These are phyloP conservation scores for Thelonectria olida DNA, from an alignment of 2,329 filamentous ascomycete genomes.

Conservation along the genomic window DNA sequence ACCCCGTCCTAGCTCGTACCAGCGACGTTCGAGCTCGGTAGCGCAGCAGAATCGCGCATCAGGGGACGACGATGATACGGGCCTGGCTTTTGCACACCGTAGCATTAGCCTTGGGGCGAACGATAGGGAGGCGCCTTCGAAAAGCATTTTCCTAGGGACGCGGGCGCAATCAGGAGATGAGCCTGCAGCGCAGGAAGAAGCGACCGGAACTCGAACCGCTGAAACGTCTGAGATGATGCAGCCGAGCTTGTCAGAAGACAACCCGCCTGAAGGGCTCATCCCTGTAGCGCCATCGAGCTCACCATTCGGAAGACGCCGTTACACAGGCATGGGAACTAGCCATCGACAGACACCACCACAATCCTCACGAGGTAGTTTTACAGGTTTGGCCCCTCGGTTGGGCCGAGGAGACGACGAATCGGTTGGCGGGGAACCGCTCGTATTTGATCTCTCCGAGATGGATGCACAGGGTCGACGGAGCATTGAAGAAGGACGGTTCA, in stretches of 20 bases:
- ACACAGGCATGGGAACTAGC: slow-evolving; percentile 52
- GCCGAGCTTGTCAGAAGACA: slow-evolving; percentile 56
- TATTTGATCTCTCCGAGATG: slow-evolving; percentile 80
- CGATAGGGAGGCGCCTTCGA: slow-evolving; percentile 69
- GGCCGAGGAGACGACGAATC: slow-evolving; percentile 58
- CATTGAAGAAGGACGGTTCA: slow-evolving; percentile 61
- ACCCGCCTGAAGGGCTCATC: slow-evolving; percentile 56
- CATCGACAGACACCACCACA: slow-evolving; percentile 55
- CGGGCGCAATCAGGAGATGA: slow-evolving; percentile 49
- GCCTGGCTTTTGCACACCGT: slow-evolving; percentile 69
- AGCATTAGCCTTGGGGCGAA: slow-evolving; percentile 75
- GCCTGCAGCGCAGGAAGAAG: slow-evolving; percentile 36
- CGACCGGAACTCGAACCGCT: slow-evolving; percentile 52
- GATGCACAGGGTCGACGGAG: slow-evolving; percentile 67
- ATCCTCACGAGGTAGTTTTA: slow-evolving; percentile 57
- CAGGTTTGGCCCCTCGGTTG: slow-evolving; percentile 50
- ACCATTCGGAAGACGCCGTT: slow-evolving; percentile 57
- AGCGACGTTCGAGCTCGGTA: slow-evolving; percentile 74
- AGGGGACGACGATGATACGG: slow-evolving; percentile 67
- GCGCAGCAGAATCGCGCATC: slow-evolving; percentile 68
- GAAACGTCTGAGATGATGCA: slow-evolving; percentile 51
- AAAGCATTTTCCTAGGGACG: slow-evolving; percentile 69
- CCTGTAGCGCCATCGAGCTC: slow-evolving; percentile 52
- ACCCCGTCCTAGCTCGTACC: slow-evolving; percentile 66
- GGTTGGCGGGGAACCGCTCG: slow-evolving; percentile 72